These are phyloP conservation scores for Pseudonectria buxi DNA, from an alignment of 2,329 filamentous ascomycete genomes.

Conservation along the genomic window DNA sequence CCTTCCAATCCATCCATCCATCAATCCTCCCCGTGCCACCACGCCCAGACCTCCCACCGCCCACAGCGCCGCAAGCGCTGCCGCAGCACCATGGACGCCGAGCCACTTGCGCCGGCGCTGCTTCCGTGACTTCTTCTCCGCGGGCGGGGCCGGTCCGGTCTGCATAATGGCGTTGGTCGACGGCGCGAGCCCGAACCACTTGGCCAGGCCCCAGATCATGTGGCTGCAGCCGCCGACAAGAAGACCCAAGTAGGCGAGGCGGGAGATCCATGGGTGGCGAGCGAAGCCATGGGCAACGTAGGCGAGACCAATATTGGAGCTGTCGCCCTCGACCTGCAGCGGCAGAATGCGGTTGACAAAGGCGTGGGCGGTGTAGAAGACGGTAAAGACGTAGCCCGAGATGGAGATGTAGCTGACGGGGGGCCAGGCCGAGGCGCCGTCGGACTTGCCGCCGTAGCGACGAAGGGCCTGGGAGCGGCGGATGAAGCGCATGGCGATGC, in stretches of 20 bases:
- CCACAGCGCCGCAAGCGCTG: constrained; percentile 61
- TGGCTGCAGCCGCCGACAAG: constrained; percentile 65
- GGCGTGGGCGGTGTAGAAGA: constrained; percentile 63
- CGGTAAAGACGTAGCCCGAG: constrained; percentile 64
- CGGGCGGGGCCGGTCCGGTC: constrained; percentile 33
- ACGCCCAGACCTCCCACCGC: constrained; percentile 73
- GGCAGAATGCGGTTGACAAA: constrained; percentile 72
- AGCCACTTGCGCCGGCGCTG: constrained; percentile 62
- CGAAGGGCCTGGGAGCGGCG: constrained; percentile 63
- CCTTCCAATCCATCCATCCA: constrained; percentile 70
- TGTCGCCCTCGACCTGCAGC: constrained; percentile 70
- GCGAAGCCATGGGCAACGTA: constrained; percentile 85
- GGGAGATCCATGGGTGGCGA: constrained; percentile 59
- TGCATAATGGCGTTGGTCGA: constrained; percentile 41
- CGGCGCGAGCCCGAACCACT: constrained; percentile 65
- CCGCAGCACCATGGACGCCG: constrained; percentile 59
- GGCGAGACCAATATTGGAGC: constrained; percentile 74
- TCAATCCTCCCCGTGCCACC: constrained; percentile 63
- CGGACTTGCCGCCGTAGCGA: constrained; percentile 59
- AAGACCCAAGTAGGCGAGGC: constrained; percentile 61
- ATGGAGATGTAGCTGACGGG: constrained; percentile 60
- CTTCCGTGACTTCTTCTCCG: constrained; percentile 45
- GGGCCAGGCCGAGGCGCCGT: constrained; percentile 52
- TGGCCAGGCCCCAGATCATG: constrained; percentile 78
- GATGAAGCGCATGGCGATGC: constrained; percentile 69